Conservation (phyloP, 1,284 basidiomycete genomes). For the Apiotrichum porosum region DNA sequence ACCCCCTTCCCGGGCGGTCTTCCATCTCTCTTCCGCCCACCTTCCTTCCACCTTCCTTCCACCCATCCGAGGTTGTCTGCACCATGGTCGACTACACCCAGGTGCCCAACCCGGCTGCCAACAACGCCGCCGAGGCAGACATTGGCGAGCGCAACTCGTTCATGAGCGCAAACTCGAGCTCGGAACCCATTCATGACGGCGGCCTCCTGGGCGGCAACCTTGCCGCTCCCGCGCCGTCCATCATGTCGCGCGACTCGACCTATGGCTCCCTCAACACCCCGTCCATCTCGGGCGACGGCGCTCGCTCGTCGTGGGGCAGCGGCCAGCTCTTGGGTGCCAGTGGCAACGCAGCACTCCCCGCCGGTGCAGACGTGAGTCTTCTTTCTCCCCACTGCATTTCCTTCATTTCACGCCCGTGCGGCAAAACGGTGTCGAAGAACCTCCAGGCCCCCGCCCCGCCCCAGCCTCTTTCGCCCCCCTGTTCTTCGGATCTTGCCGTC, state of each 20-base stretch:
- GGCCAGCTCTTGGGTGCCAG: slow-evolving; percentile 22
- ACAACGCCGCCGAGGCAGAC: background rate
- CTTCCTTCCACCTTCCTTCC: too few relatives aligned
- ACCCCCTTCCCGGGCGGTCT: too few relatives aligned
- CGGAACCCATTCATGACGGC: background rate
- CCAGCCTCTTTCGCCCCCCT: too few relatives aligned
- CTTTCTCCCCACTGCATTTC: too few relatives aligned
- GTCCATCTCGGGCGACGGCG: slow-evolving; percentile 2
- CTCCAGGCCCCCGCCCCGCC: too few relatives aligned
- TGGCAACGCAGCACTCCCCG: slow-evolving; percentile 16
- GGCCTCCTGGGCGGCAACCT: slow-evolving; percentile 4
- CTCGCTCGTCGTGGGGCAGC: slow-evolving; percentile 16
- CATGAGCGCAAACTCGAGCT: background rate
- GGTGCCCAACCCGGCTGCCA: background rate
- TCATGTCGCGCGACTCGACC: slow-evolving; percentile 42
- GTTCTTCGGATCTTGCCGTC: too few relatives aligned
- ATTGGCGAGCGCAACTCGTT: slow-evolving; percentile 3
- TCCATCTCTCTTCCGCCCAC: background rate
- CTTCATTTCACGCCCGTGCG: too few relatives aligned
- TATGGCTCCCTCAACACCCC: slow-evolving; percentile 16
- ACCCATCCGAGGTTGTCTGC: too few relatives aligned
- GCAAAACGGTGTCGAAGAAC: too few relatives aligned
- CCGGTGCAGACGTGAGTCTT: slow-evolving; percentile 27
- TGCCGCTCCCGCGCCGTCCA: slow-evolving; percentile 24
- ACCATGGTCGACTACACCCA: slow-evolving; percentile 9